Base-by-base conservation (phyloP, 805 yeast species). In the Candida fluviatilis region DNA sequence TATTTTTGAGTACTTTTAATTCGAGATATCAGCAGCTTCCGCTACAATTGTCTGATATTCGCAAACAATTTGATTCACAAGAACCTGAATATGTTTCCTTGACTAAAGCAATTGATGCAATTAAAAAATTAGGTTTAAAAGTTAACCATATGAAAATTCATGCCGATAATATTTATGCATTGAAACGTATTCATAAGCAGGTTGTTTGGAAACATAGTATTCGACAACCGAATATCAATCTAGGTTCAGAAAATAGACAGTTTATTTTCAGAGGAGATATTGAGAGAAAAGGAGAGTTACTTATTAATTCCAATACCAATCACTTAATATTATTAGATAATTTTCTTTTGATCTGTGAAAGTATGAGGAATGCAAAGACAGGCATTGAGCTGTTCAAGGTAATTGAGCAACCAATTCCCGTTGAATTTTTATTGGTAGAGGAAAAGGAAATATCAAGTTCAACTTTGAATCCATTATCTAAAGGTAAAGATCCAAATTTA, bases 271-370 rank as follows among this genome's bases (percentile, higher is more conserved):
- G 81, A 8, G 93, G 89, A 0, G 73, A 71, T 18, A 71, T 84
- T 13, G 49, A 64, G 2, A 69, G 82, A 39, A 78, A 81, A 41
- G 78, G 86, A 11, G 93, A 83, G 35, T 62, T 79, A 49, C 76
- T 80, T 65, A 63, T 80, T 21, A 82, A 80, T 28, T 69, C 84
- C 28, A 61, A 66, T 5, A 64, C 71, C 0, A 61, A 60, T 34
- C 72, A 76, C 46, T 49, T 84, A 17, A 75, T 85, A 14, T 59
- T 87, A 19, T 59, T 87, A 37, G 95, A 87, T 52, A 84, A 87
- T 50, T 84, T 71, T 48, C 58, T 87, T 31, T 52, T 87, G 23
- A 71, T 87, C 1, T 80, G 86, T 1, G 82, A 86, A 29, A 69
- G 69, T 34, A 57, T 73, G 2, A 64, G 66, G 6, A 73, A 70